These are phyloP conservation scores for Penicillium daleae DNA, from an alignment of 495 filamentous ascomycete species.

Conservation along the genomic window DNA sequence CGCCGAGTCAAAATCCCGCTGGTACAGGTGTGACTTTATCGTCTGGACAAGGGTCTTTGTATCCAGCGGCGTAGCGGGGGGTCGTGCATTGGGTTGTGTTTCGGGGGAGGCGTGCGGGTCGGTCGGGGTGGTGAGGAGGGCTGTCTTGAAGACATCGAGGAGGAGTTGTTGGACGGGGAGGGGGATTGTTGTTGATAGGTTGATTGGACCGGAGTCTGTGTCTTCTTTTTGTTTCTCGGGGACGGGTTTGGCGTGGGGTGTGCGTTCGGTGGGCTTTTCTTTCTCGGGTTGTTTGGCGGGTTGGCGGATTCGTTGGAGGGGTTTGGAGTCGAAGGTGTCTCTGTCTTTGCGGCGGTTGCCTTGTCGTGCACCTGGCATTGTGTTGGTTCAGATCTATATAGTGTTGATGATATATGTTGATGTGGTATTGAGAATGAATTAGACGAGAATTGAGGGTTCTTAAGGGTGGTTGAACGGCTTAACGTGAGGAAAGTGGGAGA, in stretches of 20 bases:
- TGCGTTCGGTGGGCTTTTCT: conserved; percentile 9
- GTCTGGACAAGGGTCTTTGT: conserved; percentile 66
- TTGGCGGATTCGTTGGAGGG: conserved; percentile 4
- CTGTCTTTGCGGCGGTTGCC: conserved; percentile 15
- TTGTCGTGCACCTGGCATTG: conserved; percentile 16
- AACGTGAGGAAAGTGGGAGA: conserved; percentile 1
- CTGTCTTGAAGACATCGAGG: conserved; percentile 73
- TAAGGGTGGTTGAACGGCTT: neutral
- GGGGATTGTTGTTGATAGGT: conserved; percentile 43
- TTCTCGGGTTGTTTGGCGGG: conserved; percentile 1
- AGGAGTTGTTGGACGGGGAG: conserved; percentile 69
- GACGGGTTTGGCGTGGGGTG: conserved; percentile 20
- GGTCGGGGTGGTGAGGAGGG: conserved; percentile 49
- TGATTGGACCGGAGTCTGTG: conserved; percentile 12
- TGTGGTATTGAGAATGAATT: too few species aligned
- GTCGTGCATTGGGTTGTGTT: conserved; percentile 19
- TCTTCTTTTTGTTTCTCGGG: conserved; percentile 17
- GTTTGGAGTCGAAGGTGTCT: conserved; percentile 7
- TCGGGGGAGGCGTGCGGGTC: neutral
- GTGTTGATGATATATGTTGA: neutral
- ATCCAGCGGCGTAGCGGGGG: conserved; percentile 28
- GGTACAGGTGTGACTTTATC: conserved; percentile 81
- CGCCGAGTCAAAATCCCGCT: conserved; percentile 78
- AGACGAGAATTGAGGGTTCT: too few species aligned
- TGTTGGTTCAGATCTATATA: neutral